A percentile compares a stretch with the other conserved stretches of the same genome.
Conservation (phyloP, 306 rosid genomes). For the Albizia julibrissin region DNA sequence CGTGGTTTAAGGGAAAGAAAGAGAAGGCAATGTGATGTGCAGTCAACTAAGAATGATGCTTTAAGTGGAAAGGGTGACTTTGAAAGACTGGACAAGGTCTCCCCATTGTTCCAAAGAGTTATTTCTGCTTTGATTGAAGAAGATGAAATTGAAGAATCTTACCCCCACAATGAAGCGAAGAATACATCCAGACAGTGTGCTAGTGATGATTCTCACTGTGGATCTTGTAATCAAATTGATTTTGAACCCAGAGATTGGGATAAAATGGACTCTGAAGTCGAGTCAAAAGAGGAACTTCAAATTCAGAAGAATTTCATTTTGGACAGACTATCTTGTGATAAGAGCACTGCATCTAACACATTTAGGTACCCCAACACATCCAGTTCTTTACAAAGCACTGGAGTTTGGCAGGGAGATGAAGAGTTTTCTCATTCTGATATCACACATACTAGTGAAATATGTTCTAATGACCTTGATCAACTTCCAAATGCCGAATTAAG, state of each 20-base stretch:
- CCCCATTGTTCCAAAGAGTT: slow-evolving; percentile 82
- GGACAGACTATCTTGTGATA: slow-evolving; percentile 76
- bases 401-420: slow-evolving; percentile 75
- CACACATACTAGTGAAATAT: slow-evolving; percentile 61
- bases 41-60: slow-evolving; percentile 48
- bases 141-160: slow-evolving; percentile 71
- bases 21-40: slow-evolving; percentile 44
- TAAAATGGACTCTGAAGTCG: slow-evolving; percentile 81
- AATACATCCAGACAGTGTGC: slow-evolving; percentile 64
- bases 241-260: slow-evolving; percentile 83
- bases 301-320: slow-evolving; percentile 55
- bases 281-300: slow-evolving; percentile 62
- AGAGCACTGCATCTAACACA: slow-evolving; percentile 62
- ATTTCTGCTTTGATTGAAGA: slow-evolving; percentile 87
- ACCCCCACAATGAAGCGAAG: slow-evolving; percentile 60
- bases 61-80: slow-evolving; percentile 47
- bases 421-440: slow-evolving; percentile 65
- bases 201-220: slow-evolving; percentile 92
- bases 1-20: slow-evolving; percentile 55
- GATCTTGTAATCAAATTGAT: slow-evolving; percentile 80
- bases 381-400: slow-evolving; percentile 61
- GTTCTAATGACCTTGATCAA: slow-evolving; percentile 67
- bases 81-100: slow-evolving; percentile 56
- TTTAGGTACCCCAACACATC: slow-evolving; percentile 59
- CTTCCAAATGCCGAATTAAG: slow-evolving; percentile 53